Base-by-base conservation (phyloP, 495 filamentous ascomycete species). In the Pyronema domesticum region DNA sequence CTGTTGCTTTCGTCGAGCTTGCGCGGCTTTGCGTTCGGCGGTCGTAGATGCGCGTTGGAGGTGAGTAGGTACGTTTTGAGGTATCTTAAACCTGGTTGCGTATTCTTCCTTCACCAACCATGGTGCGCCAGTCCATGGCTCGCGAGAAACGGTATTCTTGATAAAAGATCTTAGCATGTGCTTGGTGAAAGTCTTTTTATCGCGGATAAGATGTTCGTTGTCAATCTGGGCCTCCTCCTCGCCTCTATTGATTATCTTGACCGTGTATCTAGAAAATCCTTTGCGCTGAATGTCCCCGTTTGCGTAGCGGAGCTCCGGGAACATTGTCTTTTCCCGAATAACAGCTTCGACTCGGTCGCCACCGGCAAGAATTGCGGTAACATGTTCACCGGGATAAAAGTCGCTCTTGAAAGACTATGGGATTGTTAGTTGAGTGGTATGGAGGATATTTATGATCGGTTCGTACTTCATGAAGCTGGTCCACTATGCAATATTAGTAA, bases 131-230 rank as follows among this genome's bases (percentile, higher is more conserved):
- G 77, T 85, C 89, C 89, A 96, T 0, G 88, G 76, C 60, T 96
- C 93, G 55, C 89, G 74, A 10, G 81, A 86, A 11, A 94, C 82
- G 6, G 86, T 91, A 69, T 94, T 89, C 63, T 95, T 94, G 55
- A 99, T 86, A 57, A 95, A 96, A 2, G 86, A 83, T 33, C 89
- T 80, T 50, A 99, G 72, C 67, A 94, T 86, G 45, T 89, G 80
- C 69, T 99, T 99, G 39, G 89, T 94, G 68, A 96, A 99, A 5
- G 86, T 79, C 61, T 89, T 94, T 23, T 86, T 80, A 60, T 96
- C 91, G 14, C 91, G 83, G 42, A 76, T 80, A 58, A 98, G 81
- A 58, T 91, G 81, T 36, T 81, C 74, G 55, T 89, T 81, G 61
- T 93, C 85, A 37, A 93, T 72, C 15, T 86, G 70, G 45, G 80